These are phyloP conservation scores for Dianthus caryophyllus DNA, from an alignment of 148 eudicot genomes.

Conservation along the genomic window DNA sequence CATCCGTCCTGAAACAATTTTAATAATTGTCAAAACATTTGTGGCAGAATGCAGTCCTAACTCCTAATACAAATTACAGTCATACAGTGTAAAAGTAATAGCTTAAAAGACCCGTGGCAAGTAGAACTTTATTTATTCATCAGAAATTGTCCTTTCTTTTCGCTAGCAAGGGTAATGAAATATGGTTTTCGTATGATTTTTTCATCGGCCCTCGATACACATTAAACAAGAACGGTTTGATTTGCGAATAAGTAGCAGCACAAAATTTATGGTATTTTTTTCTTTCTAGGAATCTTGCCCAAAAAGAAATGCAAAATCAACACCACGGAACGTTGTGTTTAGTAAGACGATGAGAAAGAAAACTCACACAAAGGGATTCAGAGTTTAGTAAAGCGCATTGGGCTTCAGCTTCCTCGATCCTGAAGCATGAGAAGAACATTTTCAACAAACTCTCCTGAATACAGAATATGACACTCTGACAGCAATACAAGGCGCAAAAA, in stretches of 20 bases:
- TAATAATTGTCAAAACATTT: slow-evolving; percentile 16
- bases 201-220: too few species aligned
- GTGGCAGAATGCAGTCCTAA: not conserved
- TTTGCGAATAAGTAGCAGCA: not conserved
- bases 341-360: not conserved
- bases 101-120: not conserved
- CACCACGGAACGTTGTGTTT: not conserved
- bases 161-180: not conserved
- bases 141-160: not conserved
- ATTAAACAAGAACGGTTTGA: not conserved
- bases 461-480: too few species aligned
- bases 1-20: slow-evolving; percentile 74
- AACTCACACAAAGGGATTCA: slow-evolving; percentile 78
- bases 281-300: not conserved
- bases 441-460: slow-evolving; percentile 2
- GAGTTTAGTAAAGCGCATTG: slow-evolving; percentile 85
- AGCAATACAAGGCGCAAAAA: too few species aligned
- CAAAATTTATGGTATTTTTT: not conserved
- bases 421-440: slow-evolving; percentile 27
- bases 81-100: not conserved
- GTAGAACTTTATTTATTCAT: not conserved
- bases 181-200: not conserved
- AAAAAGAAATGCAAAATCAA: not conserved
- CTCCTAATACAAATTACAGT: not conserved
- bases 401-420: slow-evolving; percentile 96